Evolutionary conservation across 75 land plant species (phyloP), one percentile per base, ranked within the genome.

Genomic region (Cupressus sempervirens): DNA sequence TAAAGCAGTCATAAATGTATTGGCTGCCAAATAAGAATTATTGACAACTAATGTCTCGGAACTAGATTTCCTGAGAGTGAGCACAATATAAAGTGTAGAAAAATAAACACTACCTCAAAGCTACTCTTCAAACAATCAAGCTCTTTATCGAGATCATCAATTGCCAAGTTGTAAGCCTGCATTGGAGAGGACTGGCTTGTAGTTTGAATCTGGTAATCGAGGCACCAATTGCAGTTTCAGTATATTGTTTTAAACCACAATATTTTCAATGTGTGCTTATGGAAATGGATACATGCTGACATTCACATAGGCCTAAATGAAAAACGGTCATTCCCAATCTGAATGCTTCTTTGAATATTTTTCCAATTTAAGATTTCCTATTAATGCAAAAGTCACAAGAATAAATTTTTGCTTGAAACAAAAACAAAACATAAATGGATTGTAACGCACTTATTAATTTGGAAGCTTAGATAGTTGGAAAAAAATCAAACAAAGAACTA

Each of bases 141-240:
- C 89, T 97, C 99, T 88, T 92, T 97, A 82, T 94, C 96, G 38
- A 97, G 91, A 83, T 97, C 99, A 87, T 90, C 92, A 80, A 97
- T 91, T 16, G 99, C 98, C 90, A 92, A 93, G 83, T 91, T 94
- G 74, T 97, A 97, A 11, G 99, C 99, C 86, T 95, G 98, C 90
- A 92, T 94, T 40, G 99, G 99, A 3, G 98, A 95, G 45, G 99
- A 97, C 87, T 97, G 98, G 79, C 95, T 97, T 38, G 97, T 90
- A 0, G 99, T 97, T 84, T 97, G 99, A 76, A 97, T 93, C 99
- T 97, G 86, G 77, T 81, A 56, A 80, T 29, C 29, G 48, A 72
- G 35, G 74, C 35, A 72, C 32, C 67, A 72, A 11, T 30, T 29
- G 15, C 74, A 30, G 15, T 11, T 72, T 72, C 74, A 72, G 74